These are phyloP conservation scores for Mycosphaerella arachidis DNA, from an alignment of 2,329 filamentous ascomycete genomes.

Conservation along the genomic window DNA sequence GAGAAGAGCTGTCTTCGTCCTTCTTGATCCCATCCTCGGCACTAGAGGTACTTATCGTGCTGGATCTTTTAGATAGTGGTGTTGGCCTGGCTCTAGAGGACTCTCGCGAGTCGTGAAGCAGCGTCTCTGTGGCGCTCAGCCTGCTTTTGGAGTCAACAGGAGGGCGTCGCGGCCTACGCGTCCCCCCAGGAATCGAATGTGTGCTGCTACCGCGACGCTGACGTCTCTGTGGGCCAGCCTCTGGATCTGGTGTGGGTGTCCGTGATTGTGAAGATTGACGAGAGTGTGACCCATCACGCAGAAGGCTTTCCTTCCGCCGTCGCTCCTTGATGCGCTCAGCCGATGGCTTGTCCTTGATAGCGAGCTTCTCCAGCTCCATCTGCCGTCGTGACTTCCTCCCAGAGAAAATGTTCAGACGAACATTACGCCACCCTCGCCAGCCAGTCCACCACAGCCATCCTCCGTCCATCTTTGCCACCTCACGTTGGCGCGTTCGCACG, in stretches of 20 bases:
- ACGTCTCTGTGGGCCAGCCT: constrained; percentile 13
- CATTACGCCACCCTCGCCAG: constrained; percentile 53
- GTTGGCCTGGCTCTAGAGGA: constrained; percentile 1
- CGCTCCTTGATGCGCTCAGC: constrained; percentile 17
- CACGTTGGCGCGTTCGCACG: constrained; percentile 63
- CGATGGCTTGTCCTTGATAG: constrained; percentile 24
- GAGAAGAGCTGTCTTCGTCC: constrained; percentile 3
- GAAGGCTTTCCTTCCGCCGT: constrained; percentile 18
- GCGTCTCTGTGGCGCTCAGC: constrained; percentile 27
- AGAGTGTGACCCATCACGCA: constrained; percentile 24
- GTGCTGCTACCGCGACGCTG: constrained; percentile 25
- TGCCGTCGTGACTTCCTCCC: constrained; percentile 27
- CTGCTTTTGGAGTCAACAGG: constrained; percentile 21
- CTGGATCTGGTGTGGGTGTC: constrained; percentile 27
- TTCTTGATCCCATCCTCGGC: constrained; percentile 17
- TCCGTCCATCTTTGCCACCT: constrained; percentile 64
- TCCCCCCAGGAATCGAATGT: constrained; percentile 12
- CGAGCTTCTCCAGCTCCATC: constrained; percentile 28
- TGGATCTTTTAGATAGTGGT: constrained; percentile 17
- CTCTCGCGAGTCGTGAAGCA: constrained; percentile 21
- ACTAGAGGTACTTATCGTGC: constrained; percentile 18
- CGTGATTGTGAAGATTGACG: constrained; percentile 21
- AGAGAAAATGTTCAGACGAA: constrained; percentile 24
- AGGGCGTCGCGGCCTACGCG: constrained; percentile 21
- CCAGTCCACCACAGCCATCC: constrained; percentile 86